Conservation (phyloP, 1,284 basidiomycete species). For the Fomitopsis palustris region DNA sequence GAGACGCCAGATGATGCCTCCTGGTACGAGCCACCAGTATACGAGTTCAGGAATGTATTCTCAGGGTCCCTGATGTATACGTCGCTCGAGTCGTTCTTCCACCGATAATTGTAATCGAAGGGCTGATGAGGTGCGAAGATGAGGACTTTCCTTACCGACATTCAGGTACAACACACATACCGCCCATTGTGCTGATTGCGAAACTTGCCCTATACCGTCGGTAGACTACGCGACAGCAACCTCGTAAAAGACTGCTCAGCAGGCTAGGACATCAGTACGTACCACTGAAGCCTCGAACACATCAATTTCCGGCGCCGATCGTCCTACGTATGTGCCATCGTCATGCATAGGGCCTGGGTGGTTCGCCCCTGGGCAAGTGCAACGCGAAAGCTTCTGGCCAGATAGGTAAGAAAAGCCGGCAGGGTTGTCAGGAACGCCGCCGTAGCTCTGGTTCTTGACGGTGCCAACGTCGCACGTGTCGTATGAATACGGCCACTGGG, state of each 20-base stretch:
- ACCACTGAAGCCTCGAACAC: slow-evolving; percentile 53
- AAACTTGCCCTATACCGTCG: slow-evolving; percentile 45
- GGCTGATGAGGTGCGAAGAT: slow-evolving; percentile 35
- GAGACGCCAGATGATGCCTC: slow-evolving; percentile 39
- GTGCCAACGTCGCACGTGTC: slow-evolving; percentile 58
- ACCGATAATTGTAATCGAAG: slow-evolving; percentile 41
- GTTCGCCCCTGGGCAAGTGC: slow-evolving; percentile 77
- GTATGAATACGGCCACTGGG: slow-evolving; percentile 54
- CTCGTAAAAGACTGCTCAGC: slow-evolving; percentile 17
- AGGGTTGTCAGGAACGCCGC: slow-evolving; percentile 34
- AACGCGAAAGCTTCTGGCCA: slow-evolving; percentile 77
- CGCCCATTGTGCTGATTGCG: slow-evolving; percentile 45
- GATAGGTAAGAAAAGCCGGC: slow-evolving; percentile 62
- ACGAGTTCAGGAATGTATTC: slow-evolving; percentile 45
- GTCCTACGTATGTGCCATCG: slow-evolving; percentile 67
- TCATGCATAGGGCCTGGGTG: slow-evolving; percentile 75
- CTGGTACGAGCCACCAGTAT: slow-evolving; percentile 51
- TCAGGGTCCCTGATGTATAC: slow-evolving; percentile 41
- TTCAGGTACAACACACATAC: slow-evolving; percentile 19
- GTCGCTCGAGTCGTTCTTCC: slow-evolving; percentile 41
- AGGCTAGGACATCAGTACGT: neutral
- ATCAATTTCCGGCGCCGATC: slow-evolving; percentile 86
- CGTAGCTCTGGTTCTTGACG: slow-evolving; percentile 42
- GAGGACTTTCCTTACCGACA: neutral
- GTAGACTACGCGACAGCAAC: slow-evolving; percentile 43